Percentiles rank a stretch among this genome's conserved stretches.
These are phyloP conservation scores for Kwoniella shandongensis DNA, from an alignment of 768 basidiomycete genomes.

Conservation along the genomic window DNA sequence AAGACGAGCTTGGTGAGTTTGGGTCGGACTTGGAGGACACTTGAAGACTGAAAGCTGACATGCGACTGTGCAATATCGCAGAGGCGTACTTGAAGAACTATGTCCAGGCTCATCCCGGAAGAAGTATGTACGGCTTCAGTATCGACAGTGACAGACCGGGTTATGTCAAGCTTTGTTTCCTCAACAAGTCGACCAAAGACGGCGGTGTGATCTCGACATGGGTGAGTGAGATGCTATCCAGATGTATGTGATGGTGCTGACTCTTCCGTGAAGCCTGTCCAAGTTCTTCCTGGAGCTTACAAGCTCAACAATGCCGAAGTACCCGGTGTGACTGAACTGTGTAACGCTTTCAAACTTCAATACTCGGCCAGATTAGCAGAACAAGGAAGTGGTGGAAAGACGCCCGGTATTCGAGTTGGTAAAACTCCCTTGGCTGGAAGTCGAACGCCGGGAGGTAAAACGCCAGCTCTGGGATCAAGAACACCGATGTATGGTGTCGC, in stretches of 20 bases:
- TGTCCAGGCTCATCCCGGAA: conserved; percentile 86
- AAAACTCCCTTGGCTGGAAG: conserved; percentile 41
- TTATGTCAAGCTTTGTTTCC: conserved; percentile 88
- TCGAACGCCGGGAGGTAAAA: conserved; percentile 38
- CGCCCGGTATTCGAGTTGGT: conserved; percentile 46
- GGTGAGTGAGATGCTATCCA: conserved; percentile 59
- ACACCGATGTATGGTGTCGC: conserved; percentile 29
- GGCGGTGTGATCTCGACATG: conserved; percentile 82
- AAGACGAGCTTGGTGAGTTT: conserved; percentile 83
- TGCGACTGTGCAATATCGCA: conserved; percentile 50
- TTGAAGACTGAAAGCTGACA: neutral
- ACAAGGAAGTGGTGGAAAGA: conserved; percentile 42
- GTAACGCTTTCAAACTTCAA: conserved; percentile 88
- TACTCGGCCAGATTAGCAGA: conserved; percentile 42
- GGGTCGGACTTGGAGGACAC: neutral
- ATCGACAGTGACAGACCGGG: conserved; percentile 86
- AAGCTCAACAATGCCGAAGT: conserved; percentile 87
- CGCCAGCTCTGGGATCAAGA: conserved; percentile 26
- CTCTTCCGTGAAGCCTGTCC: conserved; percentile 42
- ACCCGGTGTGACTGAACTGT: conserved; percentile 85
- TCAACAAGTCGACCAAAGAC: conserved; percentile 74
- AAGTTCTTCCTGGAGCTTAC: conserved; percentile 59
- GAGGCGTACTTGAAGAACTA: conserved; percentile 86
- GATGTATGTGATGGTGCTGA: neutral
- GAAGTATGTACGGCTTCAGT: conserved; percentile 94